Evolutionary conservation across 306 rosid species (phyloP).

Genomic region (Begonia loranthoides): DNA sequence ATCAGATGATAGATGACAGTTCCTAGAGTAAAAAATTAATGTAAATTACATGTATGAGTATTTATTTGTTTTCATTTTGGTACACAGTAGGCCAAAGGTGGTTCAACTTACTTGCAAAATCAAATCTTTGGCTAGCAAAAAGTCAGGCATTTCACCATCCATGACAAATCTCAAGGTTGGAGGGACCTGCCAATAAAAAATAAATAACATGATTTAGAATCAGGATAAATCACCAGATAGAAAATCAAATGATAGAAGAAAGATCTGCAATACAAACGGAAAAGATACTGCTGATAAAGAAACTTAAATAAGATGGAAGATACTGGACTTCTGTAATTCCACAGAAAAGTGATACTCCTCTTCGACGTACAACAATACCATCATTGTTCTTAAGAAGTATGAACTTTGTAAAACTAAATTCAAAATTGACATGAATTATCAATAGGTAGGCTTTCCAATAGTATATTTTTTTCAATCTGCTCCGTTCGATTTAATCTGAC

Average conservation of each 20-base stretch:
- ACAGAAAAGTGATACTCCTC: too few species aligned
- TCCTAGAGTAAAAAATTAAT: neutral
- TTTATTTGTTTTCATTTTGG: neutral
- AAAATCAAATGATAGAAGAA: neutral
- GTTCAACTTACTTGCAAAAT: constrained; percentile 64
- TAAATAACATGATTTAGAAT: neutral
- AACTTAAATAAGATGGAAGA: too few species aligned
- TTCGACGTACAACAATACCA: too few species aligned
- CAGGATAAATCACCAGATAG: neutral
- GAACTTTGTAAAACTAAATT: too few species aligned
- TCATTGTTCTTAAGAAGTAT: too few species aligned
- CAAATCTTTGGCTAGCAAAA: constrained; percentile 88
- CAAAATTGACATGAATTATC: too few species aligned
- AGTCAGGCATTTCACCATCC: constrained; percentile 94
- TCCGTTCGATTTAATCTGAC: too few species aligned
- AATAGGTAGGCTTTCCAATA: too few species aligned
- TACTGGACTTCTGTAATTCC: too few species aligned
- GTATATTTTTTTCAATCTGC: too few species aligned
- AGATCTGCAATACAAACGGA: neutral
- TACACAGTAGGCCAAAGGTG: neutral
- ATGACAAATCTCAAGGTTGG: constrained; percentile 75
- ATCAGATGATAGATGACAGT: too few species aligned
- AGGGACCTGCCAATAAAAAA: constrained; percentile 51
- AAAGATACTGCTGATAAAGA: too few species aligned
- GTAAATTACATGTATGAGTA: neutral